Percentiles rank a stretch among this genome's conserved stretches.
Evolutionary conservation across 2,329 filamentous ascomycete species (phyloP).

Genomic region (Graphilbum fragrans): DNA sequence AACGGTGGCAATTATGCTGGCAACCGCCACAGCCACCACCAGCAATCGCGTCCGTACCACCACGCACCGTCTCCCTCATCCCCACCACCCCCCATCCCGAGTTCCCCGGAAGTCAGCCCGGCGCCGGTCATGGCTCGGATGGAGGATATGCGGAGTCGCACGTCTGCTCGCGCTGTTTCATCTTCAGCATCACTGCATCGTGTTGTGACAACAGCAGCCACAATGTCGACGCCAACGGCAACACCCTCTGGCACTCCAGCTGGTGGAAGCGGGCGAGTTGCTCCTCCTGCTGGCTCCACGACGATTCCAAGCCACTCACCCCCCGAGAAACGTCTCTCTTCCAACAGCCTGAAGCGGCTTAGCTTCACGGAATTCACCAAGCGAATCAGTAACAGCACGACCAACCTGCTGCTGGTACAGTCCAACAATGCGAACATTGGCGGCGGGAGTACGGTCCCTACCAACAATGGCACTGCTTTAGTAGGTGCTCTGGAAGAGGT

Average conservation of each 20-base stretch:
- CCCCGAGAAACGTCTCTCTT: conserved; percentile 36
- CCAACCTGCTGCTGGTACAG: conserved; percentile 45
- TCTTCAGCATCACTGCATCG: background rate
- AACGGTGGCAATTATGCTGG: conserved; percentile 16
- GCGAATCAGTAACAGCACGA: conserved; percentile 48
- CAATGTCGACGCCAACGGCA: background rate
- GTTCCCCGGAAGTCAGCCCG: background rate
- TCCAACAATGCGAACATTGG: conserved; percentile 37
- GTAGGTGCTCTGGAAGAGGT: too few relatives aligned
- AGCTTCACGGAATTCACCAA: conserved; percentile 52
- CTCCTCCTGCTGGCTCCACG: conserved; percentile 2
- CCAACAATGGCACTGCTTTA: too few relatives aligned
- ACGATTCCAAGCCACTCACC: background rate
- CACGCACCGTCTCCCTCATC: background rate
- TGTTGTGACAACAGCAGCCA: background rate
- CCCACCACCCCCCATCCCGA: background rate
- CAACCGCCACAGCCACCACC: conserved; percentile 10
- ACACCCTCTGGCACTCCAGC: background rate
- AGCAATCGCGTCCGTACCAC: conserved; percentile 9
- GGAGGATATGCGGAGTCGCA: background rate
- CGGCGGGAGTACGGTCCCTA: conserved; percentile 16
- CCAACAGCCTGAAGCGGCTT: conserved; percentile 42
- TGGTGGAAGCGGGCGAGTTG: background rate
- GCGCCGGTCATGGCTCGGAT: background rate
- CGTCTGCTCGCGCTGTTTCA: background rate